These are phyloP conservation scores for Smittium culicis DNA, from an alignment of 371 early-diverging fungal species.

Conservation along the genomic window DNA sequence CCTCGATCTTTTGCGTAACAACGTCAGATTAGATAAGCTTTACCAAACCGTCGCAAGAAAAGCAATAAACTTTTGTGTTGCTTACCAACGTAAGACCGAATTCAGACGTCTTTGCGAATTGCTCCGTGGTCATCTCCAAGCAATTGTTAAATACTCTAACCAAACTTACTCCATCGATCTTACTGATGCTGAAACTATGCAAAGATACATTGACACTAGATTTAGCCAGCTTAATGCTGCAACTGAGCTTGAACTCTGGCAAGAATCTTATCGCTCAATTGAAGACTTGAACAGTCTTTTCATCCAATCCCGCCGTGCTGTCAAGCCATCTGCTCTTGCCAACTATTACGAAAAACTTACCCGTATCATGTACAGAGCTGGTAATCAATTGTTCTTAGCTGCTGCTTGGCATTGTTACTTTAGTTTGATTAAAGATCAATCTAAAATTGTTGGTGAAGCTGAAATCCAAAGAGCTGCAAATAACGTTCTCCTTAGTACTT, in stretches of 20 bases:
- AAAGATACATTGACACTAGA: slow-evolving; percentile 87
- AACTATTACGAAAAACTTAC: slow-evolving; percentile 96
- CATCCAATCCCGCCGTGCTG: slow-evolving; percentile 75
- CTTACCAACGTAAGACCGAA: slow-evolving; percentile 91
- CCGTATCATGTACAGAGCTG: slow-evolving; percentile 85
- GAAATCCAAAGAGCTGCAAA: slow-evolving; percentile 75
- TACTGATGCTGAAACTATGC: slow-evolving; percentile 88
- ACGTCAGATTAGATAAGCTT: slow-evolving; percentile 79
- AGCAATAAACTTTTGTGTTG: slow-evolving; percentile 91
- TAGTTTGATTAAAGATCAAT: slow-evolving; percentile 54
- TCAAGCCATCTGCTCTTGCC: slow-evolving; percentile 86
- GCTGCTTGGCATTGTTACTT: slow-evolving; percentile 92
- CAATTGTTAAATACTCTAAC: slow-evolving; percentile 80
- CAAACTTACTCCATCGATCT: slow-evolving; percentile 86
- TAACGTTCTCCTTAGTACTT: slow-evolving; percentile 76
- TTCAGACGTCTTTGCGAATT: slow-evolving; percentile 94
- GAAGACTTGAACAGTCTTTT: slow-evolving; percentile 94
- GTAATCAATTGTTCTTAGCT: slow-evolving; percentile 93
- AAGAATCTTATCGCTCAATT: slow-evolving; percentile 90
- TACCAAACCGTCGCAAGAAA: slow-evolving; percentile 77
- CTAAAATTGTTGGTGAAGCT: slow-evolving; percentile 50
- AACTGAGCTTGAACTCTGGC: slow-evolving; percentile 93
- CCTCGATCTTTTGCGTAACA: slow-evolving; percentile 90
- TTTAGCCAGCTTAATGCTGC: slow-evolving; percentile 90
- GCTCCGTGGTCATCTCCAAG: slow-evolving; percentile 82